Evolutionary conservation across 2,329 filamentous ascomycete species (phyloP).

Genomic region (Trichoderma lentiforme): DNA sequence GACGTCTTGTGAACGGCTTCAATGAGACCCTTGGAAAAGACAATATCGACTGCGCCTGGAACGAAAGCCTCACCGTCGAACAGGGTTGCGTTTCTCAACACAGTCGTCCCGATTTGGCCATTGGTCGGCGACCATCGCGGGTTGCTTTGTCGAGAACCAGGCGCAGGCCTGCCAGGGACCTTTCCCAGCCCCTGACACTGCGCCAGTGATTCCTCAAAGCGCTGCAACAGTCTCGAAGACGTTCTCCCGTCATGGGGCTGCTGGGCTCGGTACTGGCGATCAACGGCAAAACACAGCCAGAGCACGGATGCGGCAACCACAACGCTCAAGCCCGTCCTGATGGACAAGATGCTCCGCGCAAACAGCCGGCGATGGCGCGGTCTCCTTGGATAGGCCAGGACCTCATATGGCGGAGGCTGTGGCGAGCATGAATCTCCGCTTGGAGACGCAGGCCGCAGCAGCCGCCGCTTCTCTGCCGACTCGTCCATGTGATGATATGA

Average conservation of each 20-base stretch:
- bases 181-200: slow-evolving; percentile 3
- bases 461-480: neutral
- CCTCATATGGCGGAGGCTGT: slow-evolving; percentile 13
- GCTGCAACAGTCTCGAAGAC: slow-evolving; percentile 6
- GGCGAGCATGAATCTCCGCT: neutral
- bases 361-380: neutral
- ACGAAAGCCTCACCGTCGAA: slow-evolving; percentile 41
- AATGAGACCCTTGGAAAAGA: slow-evolving; percentile 15
- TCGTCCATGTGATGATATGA: neutral
- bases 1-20: slow-evolving; percentile 9
- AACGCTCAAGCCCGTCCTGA: slow-evolving; percentile 12
- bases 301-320: slow-evolving; percentile 7
- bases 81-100: slow-evolving; percentile 41
- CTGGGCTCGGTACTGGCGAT: neutral
- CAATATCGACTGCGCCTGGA: slow-evolving; percentile 31
- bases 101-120: slow-evolving; percentile 36
- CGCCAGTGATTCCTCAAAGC: slow-evolving; percentile 11
- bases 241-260: neutral
- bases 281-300: slow-evolving; percentile 11
- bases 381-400: slow-evolving; percentile 10
- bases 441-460: neutral
- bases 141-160: slow-evolving; percentile 27
- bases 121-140: slow-evolving; percentile 39
- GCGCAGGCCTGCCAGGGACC: slow-evolving; percentile 1
- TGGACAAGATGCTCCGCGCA: slow-evolving; percentile 6